Percentiles rank a stretch among this genome's conserved stretches.
Evolutionary conservation across 345 rosid species (phyloP).

Genomic region (Crucihimalaya himalaica): DNA sequence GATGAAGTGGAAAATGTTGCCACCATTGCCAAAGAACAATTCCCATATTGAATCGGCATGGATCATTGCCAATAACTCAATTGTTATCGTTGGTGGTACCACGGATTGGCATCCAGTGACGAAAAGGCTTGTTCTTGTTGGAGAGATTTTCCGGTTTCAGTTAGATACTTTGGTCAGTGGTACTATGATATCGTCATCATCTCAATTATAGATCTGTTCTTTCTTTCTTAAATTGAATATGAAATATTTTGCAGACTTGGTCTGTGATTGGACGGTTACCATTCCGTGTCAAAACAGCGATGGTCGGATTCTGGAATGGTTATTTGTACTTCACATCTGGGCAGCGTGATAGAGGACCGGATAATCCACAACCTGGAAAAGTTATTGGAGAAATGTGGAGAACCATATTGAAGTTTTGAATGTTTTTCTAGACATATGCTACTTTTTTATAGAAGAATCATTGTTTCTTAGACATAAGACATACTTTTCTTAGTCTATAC

Average conservation of each 20-base stretch:
- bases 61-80: conserved; percentile 74
- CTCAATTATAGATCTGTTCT: not conserved
- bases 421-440: not conserved
- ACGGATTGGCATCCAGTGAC: conserved; percentile 81
- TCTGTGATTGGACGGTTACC: conserved; percentile 85
- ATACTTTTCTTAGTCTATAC: not conserved
- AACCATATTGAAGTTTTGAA: conserved; percentile 61
- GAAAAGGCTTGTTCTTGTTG: conserved; percentile 75
- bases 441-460: not conserved
- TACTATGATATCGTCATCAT: not conserved
- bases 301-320: conserved; percentile 73
- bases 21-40: conserved; percentile 80
- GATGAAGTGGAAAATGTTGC: conserved; percentile 70
- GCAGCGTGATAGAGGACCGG: conserved; percentile 79
- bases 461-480: not conserved
- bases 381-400: conserved; percentile 86
- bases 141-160: conserved; percentile 73
- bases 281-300: conserved; percentile 68
- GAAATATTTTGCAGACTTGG: conserved; percentile 60
- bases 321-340: conserved; percentile 85
- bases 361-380: conserved; percentile 74
- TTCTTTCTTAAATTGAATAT: not conserved
- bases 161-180: conserved; percentile 59
- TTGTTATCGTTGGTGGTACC: conserved; percentile 74
- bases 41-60: conserved; percentile 86